A percentile compares a stretch with the other conserved stretches of the same genome.
These are phyloP conservation scores for Castanospermum australe DNA, from an alignment of 306 rosid genomes.

Conservation along the genomic window DNA sequence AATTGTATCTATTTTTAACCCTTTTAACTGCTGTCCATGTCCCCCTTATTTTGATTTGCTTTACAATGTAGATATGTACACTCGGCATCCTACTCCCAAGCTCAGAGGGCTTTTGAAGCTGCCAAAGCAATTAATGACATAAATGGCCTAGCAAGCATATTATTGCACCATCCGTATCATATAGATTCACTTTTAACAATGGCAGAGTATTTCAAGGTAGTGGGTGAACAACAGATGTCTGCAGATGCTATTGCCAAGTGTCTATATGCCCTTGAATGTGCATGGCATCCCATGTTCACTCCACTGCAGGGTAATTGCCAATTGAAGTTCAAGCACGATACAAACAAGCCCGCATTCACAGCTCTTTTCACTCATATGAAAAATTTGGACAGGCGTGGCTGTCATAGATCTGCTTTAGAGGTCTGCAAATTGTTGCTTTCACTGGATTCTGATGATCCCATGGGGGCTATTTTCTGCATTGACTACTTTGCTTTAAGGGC, in stretches of 20 bases:
- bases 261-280: conserved; percentile 90
- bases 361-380: conserved; percentile 89
- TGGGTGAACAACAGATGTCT: conserved; percentile 90
- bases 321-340: conserved; percentile 70
- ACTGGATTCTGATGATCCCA: conserved; percentile 87
- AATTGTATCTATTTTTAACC: neutral
- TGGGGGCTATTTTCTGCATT: conserved; percentile 87
- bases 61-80: conserved; percentile 66
- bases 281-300: conserved; percentile 90
- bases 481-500: conserved; percentile 90
- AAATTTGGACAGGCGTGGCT: conserved; percentile 90
- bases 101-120: conserved; percentile 81
- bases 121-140: conserved; percentile 84
- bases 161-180: conserved; percentile 76
- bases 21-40: neutral
- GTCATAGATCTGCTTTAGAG: conserved; percentile 96
- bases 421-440: conserved; percentile 92
- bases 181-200: conserved; percentile 78
- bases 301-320: conserved; percentile 88
- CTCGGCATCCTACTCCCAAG: conserved; percentile 61
- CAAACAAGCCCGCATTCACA: conserved; percentile 68
- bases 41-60: conserved; percentile 17
- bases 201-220: conserved; percentile 89
- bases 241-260: conserved; percentile 81
- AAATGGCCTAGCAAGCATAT: conserved; percentile 65